Percentiles rank a stretch among this genome's conserved stretches.
These are phyloP conservation scores for Dictyostelium citrinum DNA, from an alignment of 78 protist species.

Conservation along the genomic window DNA sequence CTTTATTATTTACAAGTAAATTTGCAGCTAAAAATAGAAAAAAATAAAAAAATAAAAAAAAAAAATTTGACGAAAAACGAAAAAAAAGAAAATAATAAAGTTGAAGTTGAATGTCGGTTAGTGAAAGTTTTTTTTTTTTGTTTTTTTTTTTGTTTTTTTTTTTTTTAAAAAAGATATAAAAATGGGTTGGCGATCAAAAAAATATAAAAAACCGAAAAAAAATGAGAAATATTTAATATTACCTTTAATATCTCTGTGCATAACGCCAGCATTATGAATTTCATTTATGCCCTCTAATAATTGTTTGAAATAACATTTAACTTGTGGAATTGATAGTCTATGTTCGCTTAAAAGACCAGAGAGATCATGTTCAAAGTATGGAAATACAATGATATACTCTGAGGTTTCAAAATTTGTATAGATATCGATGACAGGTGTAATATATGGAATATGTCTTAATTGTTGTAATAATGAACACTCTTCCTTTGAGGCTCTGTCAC, in stretches of 20 bases:
- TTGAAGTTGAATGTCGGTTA: neutral
- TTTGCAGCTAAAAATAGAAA: constrained; percentile 48
- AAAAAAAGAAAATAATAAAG: neutral
- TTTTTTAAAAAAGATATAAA: too few species aligned
- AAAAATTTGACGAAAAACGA: neutral
- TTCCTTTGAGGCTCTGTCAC: constrained; percentile 60
- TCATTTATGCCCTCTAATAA: constrained; percentile 54
- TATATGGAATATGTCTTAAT: constrained; percentile 59
- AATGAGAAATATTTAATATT: neutral
- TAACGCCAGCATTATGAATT: constrained; percentile 63
- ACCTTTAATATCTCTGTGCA: constrained; percentile 84
- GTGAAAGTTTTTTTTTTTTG: neutral
- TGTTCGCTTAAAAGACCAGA: constrained; percentile 67
- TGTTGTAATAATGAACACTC: constrained; percentile 41
- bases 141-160: too few species aligned
- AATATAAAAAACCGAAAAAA: too few species aligned
- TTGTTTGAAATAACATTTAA: constrained; percentile 63
- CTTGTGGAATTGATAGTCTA: constrained; percentile 62
- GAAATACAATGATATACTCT: constrained; percentile 57
- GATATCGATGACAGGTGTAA: constrained; percentile 58
- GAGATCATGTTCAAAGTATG: constrained; percentile 71
- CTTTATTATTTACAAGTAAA: constrained; percentile 66
- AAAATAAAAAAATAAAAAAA: neutral
- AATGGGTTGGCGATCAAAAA: neutral
- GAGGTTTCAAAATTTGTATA: constrained; percentile 19